Base-by-base conservation (phyloP, 2,329 filamentous ascomycete genomes). In the Paramyrothecium sp. region DNA sequence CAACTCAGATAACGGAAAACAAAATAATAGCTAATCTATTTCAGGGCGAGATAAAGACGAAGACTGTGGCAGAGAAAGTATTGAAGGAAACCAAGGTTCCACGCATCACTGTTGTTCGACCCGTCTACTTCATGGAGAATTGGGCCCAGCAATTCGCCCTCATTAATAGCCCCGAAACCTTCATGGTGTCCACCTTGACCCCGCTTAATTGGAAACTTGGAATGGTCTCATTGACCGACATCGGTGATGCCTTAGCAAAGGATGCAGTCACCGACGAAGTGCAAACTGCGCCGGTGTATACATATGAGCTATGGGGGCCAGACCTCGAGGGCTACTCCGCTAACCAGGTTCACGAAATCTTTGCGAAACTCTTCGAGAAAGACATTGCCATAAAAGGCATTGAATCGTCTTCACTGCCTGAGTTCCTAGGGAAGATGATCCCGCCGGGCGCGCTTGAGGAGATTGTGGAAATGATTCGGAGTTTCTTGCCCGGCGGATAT, bases 81-180 rank as follows among this genome's bases (percentile, higher is more conserved):
- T 16, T 49, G 17, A 49, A 49, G n/a, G 12, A 49, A 16, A 22
- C 47, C 47, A 23, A 11, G 19, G 20, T 49, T n/a, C 47, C 47
- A 4, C 16, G n/a, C 22, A 44, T 65, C 2, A 57, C 64, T 17
- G 61, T 67, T 44, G 56, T 68, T 21, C 61, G 67, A 12, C 57
- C 56, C 30, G 50, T 48, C 3, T 68, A 65, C 54, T 68, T 69
- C 41, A 67, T 68, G 64, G 65, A 69, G 56, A 67, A 67, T 55
- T 69, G 65, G 65, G 60, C 52, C 10, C 48, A 49, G 33, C 51
- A 51, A 5, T 22, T 67, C 12, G 56, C 63, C 51, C 66, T 61
- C 1, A 20, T 67, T n/a, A 51, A 55, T 16, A 26, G 41, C 17
- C 19, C 47, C 2, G 54, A 62, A 2, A 57, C 59, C 19, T 66